Percentiles rank a stretch among this genome's conserved stretches.
phyloP scores from a whole-genome alignment of 1,139 yeast species.

The Blastobotrys persicus region DNA sequence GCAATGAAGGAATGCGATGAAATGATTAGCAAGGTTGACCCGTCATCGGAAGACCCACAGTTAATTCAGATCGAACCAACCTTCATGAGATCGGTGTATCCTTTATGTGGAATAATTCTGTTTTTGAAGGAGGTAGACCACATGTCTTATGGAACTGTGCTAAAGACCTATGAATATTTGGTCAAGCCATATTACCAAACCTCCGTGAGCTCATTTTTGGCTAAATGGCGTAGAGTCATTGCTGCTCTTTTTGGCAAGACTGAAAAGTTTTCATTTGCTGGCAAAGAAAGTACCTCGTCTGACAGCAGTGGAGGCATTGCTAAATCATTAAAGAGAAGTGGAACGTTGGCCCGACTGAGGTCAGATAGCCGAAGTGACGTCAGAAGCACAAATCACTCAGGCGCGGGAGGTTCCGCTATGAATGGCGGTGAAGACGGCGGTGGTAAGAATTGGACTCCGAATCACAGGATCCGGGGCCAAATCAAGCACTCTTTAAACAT shows the following conservation, averaged over 20 bases:
- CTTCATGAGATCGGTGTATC: constrained; percentile 37
- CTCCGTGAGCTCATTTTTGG: constrained; percentile 33
- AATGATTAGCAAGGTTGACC: constrained; percentile 9
- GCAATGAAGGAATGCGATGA: constrained; percentile 26
- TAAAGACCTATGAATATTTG: constrained; percentile 34
- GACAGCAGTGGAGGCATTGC: constrained; percentile 13
- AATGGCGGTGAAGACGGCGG: not conserved
- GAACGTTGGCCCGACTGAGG: constrained; percentile 30
- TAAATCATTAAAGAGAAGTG: constrained; percentile 34
- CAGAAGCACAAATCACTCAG: not conserved
- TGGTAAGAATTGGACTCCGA: constrained; percentile 18
- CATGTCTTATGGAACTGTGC: constrained; percentile 42
- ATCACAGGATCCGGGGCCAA: constrained; percentile 27
- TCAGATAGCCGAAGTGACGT: constrained; percentile 4
- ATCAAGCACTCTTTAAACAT: constrained; percentile 21
- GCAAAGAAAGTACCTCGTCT: constrained; percentile 5
- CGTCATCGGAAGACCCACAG: constrained; percentile 22
- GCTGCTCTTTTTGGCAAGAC: constrained; percentile 19
- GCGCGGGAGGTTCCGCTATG: not conserved
- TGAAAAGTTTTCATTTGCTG: constrained; percentile 26
- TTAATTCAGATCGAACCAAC: constrained; percentile 22
- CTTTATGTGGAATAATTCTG: constrained; percentile 60
- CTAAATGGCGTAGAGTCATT: constrained; percentile 31
- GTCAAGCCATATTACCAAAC: constrained; percentile 31
- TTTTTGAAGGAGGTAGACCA: constrained; percentile 59